phyloP scores from a whole-genome alignment of 1,284 basidiomycete species.

The Pyrrhoderma lamaoense region DNA sequence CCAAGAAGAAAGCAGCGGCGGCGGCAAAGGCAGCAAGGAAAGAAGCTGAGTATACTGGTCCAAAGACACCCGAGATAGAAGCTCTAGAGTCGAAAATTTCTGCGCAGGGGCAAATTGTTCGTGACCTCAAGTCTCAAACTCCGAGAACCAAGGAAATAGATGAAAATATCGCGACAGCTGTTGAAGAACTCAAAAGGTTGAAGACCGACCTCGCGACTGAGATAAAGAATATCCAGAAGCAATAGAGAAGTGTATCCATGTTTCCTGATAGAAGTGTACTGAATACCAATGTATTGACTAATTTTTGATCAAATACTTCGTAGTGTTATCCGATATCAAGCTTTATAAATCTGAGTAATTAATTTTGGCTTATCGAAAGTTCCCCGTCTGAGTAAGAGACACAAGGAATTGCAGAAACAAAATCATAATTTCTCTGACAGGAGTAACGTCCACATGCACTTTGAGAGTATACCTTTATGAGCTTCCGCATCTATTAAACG shows the following conservation, averaged over 20 bases:
- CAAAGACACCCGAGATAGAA: slow-evolving; percentile 57
- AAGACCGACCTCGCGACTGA: slow-evolving; percentile 52
- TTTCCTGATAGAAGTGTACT: no score
- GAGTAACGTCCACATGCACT: neutral
- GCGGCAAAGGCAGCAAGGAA: slow-evolving; percentile 23
- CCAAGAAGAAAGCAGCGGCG: slow-evolving; percentile 48
- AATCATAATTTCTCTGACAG: neutral
- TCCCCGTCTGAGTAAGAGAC: neutral
- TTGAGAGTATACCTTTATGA: neutral
- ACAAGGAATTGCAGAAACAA: neutral
- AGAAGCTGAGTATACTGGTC: slow-evolving; percentile 32
- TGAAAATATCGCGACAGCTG: slow-evolving; percentile 27
- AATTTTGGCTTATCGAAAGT: neutral
- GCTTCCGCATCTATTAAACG: neutral
- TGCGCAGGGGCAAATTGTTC: slow-evolving; percentile 67
- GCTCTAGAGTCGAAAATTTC: slow-evolving; percentile 65
- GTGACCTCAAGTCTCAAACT: slow-evolving; percentile 52
- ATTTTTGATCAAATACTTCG: neutral
- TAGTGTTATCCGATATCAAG: neutral
- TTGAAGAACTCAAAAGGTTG: slow-evolving; percentile 43
- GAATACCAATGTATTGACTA: neutral
- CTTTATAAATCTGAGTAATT: neutral
- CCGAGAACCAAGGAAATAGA: slow-evolving; percentile 60
- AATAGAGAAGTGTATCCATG: neutral
- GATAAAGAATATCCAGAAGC: slow-evolving; percentile 3